A percentile compares a stretch with the other conserved stretches of the same genome.
These are phyloP conservation scores for Teunomyces pallodes DNA, from an alignment of 805 yeast genomes.

Conservation along the genomic window DNA sequence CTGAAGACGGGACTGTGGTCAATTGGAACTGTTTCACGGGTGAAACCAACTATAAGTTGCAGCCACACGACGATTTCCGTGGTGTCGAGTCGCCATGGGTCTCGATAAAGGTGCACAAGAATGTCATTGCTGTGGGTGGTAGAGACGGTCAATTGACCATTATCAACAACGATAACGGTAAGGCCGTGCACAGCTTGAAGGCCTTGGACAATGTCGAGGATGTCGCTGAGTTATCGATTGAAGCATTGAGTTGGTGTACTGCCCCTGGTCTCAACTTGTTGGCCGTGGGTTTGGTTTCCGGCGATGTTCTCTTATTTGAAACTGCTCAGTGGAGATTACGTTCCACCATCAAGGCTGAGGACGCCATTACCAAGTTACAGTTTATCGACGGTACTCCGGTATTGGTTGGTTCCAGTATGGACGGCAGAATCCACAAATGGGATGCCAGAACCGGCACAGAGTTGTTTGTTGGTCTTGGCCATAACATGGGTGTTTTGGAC, in stretches of 20 bases:
- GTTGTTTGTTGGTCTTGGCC: conserved; percentile 81
- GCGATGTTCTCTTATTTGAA: conserved; percentile 80
- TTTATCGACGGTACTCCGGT: conserved; percentile 60
- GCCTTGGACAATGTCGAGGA: conserved; percentile 56
- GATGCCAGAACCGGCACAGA: conserved; percentile 84
- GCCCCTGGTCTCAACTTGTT: conserved; percentile 52
- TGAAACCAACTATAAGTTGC: conserved; percentile 63
- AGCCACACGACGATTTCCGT: conserved; percentile 59
- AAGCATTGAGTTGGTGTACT: conserved; percentile 74
- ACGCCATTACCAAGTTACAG: conserved; percentile 76
- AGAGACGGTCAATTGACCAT: conserved; percentile 84
- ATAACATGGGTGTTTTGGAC: conserved; percentile 90
- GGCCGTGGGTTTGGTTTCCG: conserved; percentile 89
- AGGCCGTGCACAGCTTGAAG: conserved; percentile 61
- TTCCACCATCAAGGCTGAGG: conserved; percentile 64
- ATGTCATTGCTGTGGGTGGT: conserved; percentile 74
- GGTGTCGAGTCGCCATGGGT: conserved; percentile 90
- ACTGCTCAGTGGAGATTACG: conserved; percentile 85
- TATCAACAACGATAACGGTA: conserved; percentile 73
- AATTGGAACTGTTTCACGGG: conserved; percentile 88
- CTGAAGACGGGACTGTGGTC: conserved; percentile 84
- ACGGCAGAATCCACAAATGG: conserved; percentile 83
- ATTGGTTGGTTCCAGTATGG: conserved; percentile 73
- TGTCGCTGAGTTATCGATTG: conserved; percentile 43
- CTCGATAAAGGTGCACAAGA: conserved; percentile 53